Evolutionary conservation across 371 early-diverging fungal genomes (phyloP).

Genomic region (Mucor lusitanicus): DNA sequence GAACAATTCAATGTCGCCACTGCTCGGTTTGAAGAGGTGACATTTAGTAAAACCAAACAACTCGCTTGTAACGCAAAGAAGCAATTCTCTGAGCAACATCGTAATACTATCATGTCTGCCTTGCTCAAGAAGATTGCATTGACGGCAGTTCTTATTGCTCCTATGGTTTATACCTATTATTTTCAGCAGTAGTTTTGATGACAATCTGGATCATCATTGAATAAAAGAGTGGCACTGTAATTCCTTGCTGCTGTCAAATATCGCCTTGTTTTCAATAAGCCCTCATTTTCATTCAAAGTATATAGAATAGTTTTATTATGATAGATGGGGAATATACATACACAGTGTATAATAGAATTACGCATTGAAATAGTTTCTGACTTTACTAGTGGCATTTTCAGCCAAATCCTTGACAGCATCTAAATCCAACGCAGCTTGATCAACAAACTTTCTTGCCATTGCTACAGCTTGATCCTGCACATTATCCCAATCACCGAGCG

Average conservation of each 20-base stretch:
- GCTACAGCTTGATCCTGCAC: conserved; percentile 63
- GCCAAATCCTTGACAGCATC: conserved; percentile 73
- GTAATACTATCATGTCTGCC: neutral
- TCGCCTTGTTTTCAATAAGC: too few species aligned
- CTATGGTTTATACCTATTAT: neutral
- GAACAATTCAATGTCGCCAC: conserved; percentile 18
- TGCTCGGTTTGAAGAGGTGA: neutral
- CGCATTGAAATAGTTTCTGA: conserved; percentile 28
- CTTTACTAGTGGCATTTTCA: conserved; percentile 56
- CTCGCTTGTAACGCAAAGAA: neutral
- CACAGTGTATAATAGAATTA: neutral
- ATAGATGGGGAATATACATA: neutral
- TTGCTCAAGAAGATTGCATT: neutral
- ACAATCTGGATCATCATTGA: too few species aligned
- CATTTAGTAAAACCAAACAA: neutral
- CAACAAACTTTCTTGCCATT: conserved; percentile 69
- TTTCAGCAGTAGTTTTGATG: too few species aligned
- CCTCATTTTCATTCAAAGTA: too few species aligned
- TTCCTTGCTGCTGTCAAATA: too few species aligned
- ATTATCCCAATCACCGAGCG: conserved; percentile 48
- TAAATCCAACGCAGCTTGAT: conserved; percentile 77
- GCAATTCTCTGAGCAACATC: neutral
- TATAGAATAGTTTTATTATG: too few species aligned
- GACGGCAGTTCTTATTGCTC: neutral
- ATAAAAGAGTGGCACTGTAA: too few species aligned